Base-by-base conservation (phyloP, 2,329 filamentous ascomycete species). In the Colletotrichum sp. region DNA sequence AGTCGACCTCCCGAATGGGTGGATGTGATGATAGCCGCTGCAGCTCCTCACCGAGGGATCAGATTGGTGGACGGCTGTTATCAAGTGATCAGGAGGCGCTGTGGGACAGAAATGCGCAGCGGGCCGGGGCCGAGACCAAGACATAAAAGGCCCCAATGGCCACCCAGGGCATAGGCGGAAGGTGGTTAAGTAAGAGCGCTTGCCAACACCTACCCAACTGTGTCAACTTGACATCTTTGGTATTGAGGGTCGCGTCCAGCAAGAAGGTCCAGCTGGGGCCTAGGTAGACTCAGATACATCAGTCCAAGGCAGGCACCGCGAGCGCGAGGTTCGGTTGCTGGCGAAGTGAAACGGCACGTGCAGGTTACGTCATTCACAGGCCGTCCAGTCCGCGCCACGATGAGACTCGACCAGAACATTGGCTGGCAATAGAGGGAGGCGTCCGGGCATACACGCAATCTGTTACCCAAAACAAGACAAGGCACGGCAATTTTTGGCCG, bases 271-370 rank as follows among this genome's bases (percentile, higher is more conserved):
- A n/a, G 18, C 39, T 43, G 4, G 39, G 39, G 39, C 39, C 39
- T 43, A 12, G 39, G 39, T 21, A n/a, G 39, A 48, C 39, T 18
- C 14, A 59, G 16, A 32, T 21, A 55, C 48, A 32, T 59, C n/a
- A 63, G 52, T 26, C 72, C 57, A 59, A 34, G 16, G 64, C 64
- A 72, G 32, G 48, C 34, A 59, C 57, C 32, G 63, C 34, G 21
- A 68, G 63, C 32, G 63, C 34, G 28, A 73, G 63, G 70, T 68
- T 68, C 48, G 34, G 64, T n/a, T 21, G 63, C 36, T 36, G 39
- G 48, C 21, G 14, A 48, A 66, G 55, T 68, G 72, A 75, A 72
- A 72, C 70, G 36, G 43, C 73, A 73, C 70, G 73, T 75, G 73
- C 73, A 34, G 43, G 34, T 68, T 75, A 75, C 73, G 73, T 73